These are phyloP conservation scores for Rhexocercosporidium sp. DNA, from an alignment of 2,329 filamentous ascomycete genomes.

Conservation along the genomic window DNA sequence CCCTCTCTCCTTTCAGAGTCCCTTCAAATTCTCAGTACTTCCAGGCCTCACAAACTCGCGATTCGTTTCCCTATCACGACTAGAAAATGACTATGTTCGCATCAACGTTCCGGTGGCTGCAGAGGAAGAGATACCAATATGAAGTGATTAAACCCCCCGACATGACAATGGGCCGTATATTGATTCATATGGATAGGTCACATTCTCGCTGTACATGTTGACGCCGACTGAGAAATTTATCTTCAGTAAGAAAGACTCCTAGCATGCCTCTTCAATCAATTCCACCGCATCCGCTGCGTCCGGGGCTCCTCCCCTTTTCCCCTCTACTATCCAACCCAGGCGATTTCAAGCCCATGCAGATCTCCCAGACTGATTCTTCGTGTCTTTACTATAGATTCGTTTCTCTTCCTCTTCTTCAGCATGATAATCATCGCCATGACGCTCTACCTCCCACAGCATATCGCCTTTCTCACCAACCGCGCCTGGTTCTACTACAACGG, in stretches of 20 bases:
- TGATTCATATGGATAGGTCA: slow-evolving; percentile 89
- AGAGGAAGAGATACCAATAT: slow-evolving; percentile 96
- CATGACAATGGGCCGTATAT: background rate
- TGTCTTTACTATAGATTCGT: slow-evolving; percentile 67
- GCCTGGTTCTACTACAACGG: slow-evolving; percentile 96
- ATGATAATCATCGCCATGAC: slow-evolving; percentile 86
- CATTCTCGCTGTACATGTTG: slow-evolving; percentile 95
- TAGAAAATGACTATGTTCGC: slow-evolving; percentile 40
- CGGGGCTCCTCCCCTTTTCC: background rate
- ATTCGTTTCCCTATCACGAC: background rate
- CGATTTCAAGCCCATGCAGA: background rate
- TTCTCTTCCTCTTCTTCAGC: slow-evolving; percentile 87
- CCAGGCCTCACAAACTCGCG: background rate
- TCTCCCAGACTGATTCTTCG: background rate
- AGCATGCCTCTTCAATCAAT: slow-evolving; percentile 8
- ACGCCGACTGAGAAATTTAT: slow-evolving; percentile 95
- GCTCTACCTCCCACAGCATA: slow-evolving; percentile 92
- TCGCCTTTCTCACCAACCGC: slow-evolving; percentile 80
- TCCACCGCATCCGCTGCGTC: background rate
- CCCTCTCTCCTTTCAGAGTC: background rate
- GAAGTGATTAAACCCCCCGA: slow-evolving; percentile 54
- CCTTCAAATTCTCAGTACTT: background rate
- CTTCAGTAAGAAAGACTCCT: slow-evolving; percentile 72
- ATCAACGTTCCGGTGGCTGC: slow-evolving; percentile 77
- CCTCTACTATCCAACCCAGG: background rate